phyloP scores from a whole-genome alignment of 2,329 filamentous ascomycete genomes.

The Didymella pinodella region DNA sequence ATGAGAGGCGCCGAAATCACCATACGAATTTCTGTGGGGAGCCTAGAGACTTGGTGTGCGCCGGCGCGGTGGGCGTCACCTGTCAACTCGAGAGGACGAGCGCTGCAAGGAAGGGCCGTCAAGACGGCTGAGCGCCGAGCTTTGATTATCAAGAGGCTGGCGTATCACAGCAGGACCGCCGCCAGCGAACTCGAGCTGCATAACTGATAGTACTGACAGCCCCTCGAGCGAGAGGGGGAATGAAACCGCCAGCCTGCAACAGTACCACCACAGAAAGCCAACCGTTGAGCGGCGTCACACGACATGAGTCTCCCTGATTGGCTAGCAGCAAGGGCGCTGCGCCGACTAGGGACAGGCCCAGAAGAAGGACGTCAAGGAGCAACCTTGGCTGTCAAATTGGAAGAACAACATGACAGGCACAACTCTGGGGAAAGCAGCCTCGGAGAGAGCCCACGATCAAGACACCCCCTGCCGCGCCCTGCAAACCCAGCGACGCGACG shows the following conservation, averaged over 20 bases:
- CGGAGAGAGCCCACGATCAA: neutral
- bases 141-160: conserved; percentile 13
- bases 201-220: conserved; percentile 4
- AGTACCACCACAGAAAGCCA: conserved; percentile 1
- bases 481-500: conserved; percentile 3
- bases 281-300: conserved; percentile 23
- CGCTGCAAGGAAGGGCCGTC: conserved; percentile 15
- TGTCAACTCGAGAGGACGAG: conserved; percentile 19
- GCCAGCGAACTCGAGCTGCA: conserved; percentile 10
- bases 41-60: conserved; percentile 20
- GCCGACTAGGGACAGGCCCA: neutral
- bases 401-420: conserved; percentile 2
- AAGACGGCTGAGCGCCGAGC: conserved; percentile 2
- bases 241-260: conserved; percentile 6
- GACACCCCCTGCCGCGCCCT: neutral
- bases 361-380: conserved; percentile 19
- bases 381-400: conserved; percentile 21
- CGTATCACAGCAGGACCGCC: conserved; percentile 15
- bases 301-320: conserved; percentile 23
- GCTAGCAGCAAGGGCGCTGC: conserved; percentile 18
- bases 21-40: conserved; percentile 33
- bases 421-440: conserved; percentile 21
- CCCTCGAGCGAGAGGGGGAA: conserved; percentile 8
- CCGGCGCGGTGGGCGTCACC: conserved; percentile 19
- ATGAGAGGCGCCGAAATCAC: conserved; percentile 10